Conservation (phyloP, 306 rosid genomes). For the Lagenaria siceraria region DNA sequence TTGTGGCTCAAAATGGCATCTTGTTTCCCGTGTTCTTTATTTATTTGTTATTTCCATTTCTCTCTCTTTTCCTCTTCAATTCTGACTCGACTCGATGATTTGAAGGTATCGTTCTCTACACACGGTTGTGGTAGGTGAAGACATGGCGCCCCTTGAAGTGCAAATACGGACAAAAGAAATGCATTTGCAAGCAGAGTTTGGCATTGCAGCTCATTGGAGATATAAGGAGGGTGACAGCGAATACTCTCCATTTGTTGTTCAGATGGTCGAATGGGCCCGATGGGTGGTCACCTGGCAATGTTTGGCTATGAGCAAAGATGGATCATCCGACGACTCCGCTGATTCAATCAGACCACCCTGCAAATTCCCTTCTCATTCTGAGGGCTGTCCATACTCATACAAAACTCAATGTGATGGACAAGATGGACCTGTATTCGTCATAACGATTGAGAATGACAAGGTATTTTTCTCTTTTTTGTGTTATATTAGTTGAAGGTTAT, state of each 20-base stretch:
- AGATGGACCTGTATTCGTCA: conserved; percentile 74
- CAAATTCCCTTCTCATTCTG: conserved; percentile 75
- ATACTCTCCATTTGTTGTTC: conserved; percentile 74
- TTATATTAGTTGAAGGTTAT: background rate
- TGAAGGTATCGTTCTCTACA: conserved; percentile 76
- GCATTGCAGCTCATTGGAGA: conserved; percentile 99
- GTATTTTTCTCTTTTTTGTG: conserved; percentile 21
- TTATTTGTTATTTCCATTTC: background rate
- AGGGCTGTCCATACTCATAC: conserved; percentile 71
- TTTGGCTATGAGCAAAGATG: conserved; percentile 70
- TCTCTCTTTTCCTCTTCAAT: background rate
- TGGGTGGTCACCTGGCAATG: conserved; percentile 98
- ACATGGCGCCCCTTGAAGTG: conserved; percentile 68
- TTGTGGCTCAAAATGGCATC: background rate
- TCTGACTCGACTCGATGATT: conserved; percentile 11
- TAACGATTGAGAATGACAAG: conserved; percentile 79
- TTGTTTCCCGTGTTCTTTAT: conserved; percentile 11
- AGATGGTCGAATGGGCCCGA: conserved; percentile 98
- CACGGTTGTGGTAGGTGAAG: conserved; percentile 77
- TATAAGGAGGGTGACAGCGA: conserved; percentile 92
- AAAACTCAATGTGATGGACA: conserved; percentile 42
- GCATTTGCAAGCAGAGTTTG: conserved; percentile 96
- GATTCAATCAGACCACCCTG: conserved; percentile 71
- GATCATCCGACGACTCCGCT: conserved; percentile 32
- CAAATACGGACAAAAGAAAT: conserved; percentile 87